Conservation (phyloP, 257 asterid genomes). For the Linderniella brevidens region DNA sequence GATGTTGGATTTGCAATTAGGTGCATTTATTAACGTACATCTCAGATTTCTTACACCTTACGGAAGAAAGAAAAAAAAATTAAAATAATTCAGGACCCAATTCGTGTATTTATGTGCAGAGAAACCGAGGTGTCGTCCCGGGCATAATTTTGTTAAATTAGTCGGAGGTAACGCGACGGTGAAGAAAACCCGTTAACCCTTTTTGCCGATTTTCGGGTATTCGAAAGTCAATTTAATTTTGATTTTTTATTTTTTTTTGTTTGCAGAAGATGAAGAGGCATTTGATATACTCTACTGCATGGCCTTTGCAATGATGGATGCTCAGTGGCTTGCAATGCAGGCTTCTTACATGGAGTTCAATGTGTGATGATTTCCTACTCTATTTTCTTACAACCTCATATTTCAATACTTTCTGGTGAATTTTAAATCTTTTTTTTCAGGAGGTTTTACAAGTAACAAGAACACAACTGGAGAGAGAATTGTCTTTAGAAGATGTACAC, state of each 20-base stretch:
- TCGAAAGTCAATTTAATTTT: no score
- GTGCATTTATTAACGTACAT: conserved; percentile 15
- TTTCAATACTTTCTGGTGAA: background rate
- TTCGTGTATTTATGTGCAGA: conserved; percentile 24
- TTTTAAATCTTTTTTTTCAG: conserved; percentile 14
- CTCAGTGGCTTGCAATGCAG: conserved; percentile 96
- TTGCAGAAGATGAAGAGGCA: conserved; percentile 15
- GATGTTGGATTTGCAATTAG: conserved; percentile 76
- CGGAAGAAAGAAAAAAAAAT: no score
- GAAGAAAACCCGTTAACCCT: no score
- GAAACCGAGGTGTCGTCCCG: conserved; percentile 73
- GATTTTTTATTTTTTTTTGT: no score
- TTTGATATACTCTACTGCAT: conserved; percentile 71
- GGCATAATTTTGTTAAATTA: conserved; percentile 46
- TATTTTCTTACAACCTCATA: background rate
- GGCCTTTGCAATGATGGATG: conserved; percentile 85
- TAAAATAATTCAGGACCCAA: no score
- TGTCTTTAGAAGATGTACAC: conserved; percentile 71
- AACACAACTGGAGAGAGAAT: conserved; percentile 71
- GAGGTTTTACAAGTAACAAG: conserved; percentile 70
- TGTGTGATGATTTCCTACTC: conserved; percentile 20
- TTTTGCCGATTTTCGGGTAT: no score
- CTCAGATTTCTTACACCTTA: background rate
- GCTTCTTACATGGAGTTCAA: conserved; percentile 97
- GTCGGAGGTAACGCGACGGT: conserved; percentile 35